A percentile compares a stretch with the other conserved stretches of the same genome.
Evolutionary conservation across 495 filamentous ascomycete genomes (phyloP).

Genomic region (Haplographium delicatum): DNA sequence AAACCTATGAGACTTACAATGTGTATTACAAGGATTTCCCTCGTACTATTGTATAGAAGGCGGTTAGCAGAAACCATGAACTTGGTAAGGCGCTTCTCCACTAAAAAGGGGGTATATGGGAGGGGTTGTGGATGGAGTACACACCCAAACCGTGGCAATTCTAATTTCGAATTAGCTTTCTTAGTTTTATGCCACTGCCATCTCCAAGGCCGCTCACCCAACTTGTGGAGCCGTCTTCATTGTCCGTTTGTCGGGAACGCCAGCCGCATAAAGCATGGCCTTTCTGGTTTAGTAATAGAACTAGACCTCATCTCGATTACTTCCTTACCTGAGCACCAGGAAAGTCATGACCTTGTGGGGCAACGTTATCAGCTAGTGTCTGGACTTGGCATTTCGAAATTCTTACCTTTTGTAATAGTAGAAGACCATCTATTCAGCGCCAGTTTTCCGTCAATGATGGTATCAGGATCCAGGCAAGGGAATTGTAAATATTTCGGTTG

Average conservation of each 20-base stretch:
- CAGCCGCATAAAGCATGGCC: conserved; percentile 96
- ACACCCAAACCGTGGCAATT: conserved; percentile 72
- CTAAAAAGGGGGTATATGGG: background rate
- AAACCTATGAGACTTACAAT: conserved; percentile 36
- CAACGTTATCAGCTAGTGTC: too few relatives aligned
- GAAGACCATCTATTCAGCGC: conserved; percentile 68
- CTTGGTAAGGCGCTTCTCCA: too few relatives aligned
- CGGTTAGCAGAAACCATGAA: too few relatives aligned
- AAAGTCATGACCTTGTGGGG: conserved; percentile 80
- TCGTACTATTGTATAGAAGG: too few relatives aligned
- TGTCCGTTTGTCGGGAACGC: conserved; percentile 72
- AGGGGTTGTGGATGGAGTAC: background rate
- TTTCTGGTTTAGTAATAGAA: conserved; percentile 29
- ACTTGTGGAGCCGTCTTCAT: conserved; percentile 93
- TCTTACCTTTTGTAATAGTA: conserved; percentile 51
- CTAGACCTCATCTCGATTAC: conserved; percentile 12
- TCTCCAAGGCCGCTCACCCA: conserved; percentile 40
- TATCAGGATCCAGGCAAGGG: conserved; percentile 49
- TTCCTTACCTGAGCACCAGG: conserved; percentile 81
- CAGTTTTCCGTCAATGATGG: conserved; percentile 53
- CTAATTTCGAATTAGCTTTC: background rate
- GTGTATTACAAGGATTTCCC: conserved; percentile 84
- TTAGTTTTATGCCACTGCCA: too few relatives aligned
- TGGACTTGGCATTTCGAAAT: too few relatives aligned
- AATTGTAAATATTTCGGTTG: conserved; percentile 61